Conservation (phyloP, 495 filamentous ascomycete species). For the Lepidopterella palustris region DNA sequence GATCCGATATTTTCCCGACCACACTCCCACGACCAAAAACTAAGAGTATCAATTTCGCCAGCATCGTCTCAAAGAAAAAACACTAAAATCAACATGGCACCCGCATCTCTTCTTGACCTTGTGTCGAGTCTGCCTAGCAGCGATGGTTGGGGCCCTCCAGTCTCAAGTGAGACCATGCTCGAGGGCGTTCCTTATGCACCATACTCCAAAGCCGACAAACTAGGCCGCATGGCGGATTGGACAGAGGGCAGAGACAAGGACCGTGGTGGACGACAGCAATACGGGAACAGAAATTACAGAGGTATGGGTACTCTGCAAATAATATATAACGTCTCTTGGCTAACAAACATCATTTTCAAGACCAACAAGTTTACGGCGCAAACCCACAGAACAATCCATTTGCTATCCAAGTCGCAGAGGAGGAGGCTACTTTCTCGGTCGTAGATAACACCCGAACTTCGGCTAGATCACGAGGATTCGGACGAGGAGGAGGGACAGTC, state of each 20-base stretch:
- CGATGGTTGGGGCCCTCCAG: conserved; percentile 79
- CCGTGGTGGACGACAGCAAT: conserved; percentile 73
- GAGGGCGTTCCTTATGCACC: conserved; percentile 94
- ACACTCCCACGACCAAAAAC: conserved; percentile 2
- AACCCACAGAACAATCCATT: conserved; percentile 74
- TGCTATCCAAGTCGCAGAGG: conserved; percentile 81
- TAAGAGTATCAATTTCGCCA: neutral
- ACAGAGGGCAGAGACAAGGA: conserved; percentile 86
- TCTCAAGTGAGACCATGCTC: conserved; percentile 73
- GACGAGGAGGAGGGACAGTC: conserved; percentile 73
- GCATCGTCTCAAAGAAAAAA: neutral
- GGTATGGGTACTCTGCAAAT: conserved; percentile 46
- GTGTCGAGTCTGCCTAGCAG: conserved; percentile 56
- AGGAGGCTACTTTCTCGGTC: conserved; percentile 95
- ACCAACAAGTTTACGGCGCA: conserved; percentile 95
- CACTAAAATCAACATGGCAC: conserved; percentile 46
- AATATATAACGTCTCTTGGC: neutral
- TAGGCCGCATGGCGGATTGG: conserved; percentile 99
- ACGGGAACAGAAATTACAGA: conserved; percentile 87
- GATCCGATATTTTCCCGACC: conserved; percentile 16
- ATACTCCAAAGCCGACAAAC: conserved; percentile 96
- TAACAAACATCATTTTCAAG: conserved; percentile 41
- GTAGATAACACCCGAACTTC: conserved; percentile 88
- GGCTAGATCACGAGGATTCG: conserved; percentile 74
- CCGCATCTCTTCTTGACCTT: conserved; percentile 52